Evolutionary conservation across 202 grass and related monocot species (phyloP).

Genomic region (Panicum hallii): DNA sequence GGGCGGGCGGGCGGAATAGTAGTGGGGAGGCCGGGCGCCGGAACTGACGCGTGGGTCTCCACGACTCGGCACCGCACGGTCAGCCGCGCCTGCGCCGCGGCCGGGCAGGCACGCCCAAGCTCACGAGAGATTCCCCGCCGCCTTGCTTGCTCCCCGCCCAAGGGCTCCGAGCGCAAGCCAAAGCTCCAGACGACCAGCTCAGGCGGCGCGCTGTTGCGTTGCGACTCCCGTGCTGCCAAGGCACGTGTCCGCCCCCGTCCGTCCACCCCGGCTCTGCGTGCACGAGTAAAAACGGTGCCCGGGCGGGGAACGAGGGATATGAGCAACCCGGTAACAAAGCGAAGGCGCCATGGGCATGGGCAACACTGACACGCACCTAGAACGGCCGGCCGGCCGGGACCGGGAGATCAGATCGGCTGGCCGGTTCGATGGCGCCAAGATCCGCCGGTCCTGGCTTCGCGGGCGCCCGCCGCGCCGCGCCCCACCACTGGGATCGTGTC

Average conservation of each 20-base stretch:
- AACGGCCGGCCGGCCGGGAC: background rate
- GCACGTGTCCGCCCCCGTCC: background rate
- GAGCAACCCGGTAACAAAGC: background rate
- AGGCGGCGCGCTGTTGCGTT: background rate
- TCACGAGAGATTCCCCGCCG: constrained; percentile 28
- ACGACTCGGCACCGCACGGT: constrained; percentile 6
- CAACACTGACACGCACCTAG: background rate
- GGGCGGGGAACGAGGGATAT: background rate
- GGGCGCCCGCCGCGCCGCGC: background rate
- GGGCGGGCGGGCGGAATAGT: background rate
- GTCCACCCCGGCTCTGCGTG: background rate
- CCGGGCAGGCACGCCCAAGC: background rate
- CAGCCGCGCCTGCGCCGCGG: background rate
- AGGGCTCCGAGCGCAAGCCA: constrained; percentile 42
- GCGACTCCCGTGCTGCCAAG: background rate
- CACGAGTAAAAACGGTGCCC: constrained; percentile 31
- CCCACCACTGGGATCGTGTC: background rate
- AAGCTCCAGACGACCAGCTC: constrained; percentile 37
- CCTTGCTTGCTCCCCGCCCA: constrained; percentile 3
- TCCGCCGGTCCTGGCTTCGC: constrained; percentile 19
- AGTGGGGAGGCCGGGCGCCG: background rate
- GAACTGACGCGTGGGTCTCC: constrained; percentile 49
- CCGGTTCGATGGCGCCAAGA: constrained; percentile 24
- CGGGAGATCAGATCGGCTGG: constrained; percentile 15
- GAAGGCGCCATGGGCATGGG: background rate